Evolutionary conservation across 192 early-diverging fungal species (phyloP).

Genomic region (Backusella parvicylindrica): DNA sequence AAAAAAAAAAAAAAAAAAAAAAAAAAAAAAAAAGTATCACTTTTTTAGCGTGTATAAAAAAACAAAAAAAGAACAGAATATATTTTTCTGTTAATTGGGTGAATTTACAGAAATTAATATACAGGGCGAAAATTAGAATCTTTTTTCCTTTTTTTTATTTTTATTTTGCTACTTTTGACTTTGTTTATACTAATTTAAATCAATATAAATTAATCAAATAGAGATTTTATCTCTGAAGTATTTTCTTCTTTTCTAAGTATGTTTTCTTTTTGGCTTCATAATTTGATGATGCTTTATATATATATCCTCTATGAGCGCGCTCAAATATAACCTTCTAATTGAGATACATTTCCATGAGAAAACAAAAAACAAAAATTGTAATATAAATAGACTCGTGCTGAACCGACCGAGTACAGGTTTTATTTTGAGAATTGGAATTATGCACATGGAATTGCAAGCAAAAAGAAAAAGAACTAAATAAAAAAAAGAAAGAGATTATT

Average conservation of each 20-base stretch:
- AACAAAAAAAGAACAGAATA: neutral
- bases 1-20: neutral
- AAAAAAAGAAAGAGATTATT: neutral
- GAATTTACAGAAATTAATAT: neutral
- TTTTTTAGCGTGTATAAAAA: too few species aligned
- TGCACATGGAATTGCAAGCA: neutral
- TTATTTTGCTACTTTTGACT: neutral
- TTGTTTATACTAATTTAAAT: neutral
- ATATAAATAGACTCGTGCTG: neutral
- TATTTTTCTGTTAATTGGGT: constrained; percentile 1
- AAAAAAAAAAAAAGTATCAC: too few species aligned
- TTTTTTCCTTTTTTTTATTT: neutral
- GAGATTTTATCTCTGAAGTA: neutral
- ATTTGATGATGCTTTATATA: neutral
- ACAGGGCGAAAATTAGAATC: neutral
- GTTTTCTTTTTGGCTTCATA: too few species aligned
- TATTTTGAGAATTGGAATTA: neutral
- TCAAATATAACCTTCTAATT: neutral
- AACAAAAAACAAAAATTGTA: neutral
- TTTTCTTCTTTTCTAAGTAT: neutral
- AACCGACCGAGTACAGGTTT: neutral
- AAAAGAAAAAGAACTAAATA: neutral
- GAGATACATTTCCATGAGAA: neutral
- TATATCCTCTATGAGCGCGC: neutral
- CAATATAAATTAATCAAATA: neutral